phyloP scores from a whole-genome alignment of 352 stramenopile species.

The Discostella stelligera region DNA sequence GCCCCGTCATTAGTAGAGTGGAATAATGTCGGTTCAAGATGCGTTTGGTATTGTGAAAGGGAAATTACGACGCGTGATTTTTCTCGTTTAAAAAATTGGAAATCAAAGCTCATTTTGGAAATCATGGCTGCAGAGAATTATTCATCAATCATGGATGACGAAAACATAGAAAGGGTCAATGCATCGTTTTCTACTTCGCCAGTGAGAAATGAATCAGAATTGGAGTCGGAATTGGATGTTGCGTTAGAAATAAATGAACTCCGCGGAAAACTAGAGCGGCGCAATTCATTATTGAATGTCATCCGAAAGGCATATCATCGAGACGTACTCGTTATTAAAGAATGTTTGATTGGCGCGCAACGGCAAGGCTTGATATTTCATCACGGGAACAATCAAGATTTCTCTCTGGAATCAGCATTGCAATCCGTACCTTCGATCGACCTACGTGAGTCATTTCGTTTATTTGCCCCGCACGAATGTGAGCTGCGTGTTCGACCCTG shows the following conservation, averaged over 20 bases:
- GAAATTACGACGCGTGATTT: too few relatives aligned
- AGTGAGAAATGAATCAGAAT: not conserved
- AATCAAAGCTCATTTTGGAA: not conserved
- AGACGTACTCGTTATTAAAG: conserved; percentile 51
- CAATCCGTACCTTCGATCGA: conserved; percentile 53
- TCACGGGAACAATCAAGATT: not conserved
- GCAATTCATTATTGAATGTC: conserved; percentile 46
- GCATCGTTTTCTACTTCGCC: not conserved
- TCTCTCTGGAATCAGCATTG: conserved; percentile 8
- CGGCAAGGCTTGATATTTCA: conserved; percentile 7
- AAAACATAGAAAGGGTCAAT: not conserved
- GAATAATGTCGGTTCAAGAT: not conserved
- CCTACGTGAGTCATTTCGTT: conserved; percentile 36
- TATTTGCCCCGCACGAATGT: conserved; percentile 56
- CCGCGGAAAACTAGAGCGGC: conserved; percentile 26
- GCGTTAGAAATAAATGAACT: conserved; percentile 36
- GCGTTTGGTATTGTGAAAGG: not conserved
- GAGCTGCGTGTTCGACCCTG: conserved; percentile 44
- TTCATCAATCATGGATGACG: not conserved
- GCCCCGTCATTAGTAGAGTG: too few relatives aligned
- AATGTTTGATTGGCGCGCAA: conserved; percentile 36
- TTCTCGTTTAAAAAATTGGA: not conserved
- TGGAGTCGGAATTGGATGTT: not conserved
- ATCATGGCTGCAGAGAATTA: not conserved
- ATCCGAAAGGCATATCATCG: conserved; percentile 58